Percentiles rank a stretch among this genome's conserved stretches.
Evolutionary conservation across 2,329 filamentous ascomycete genomes (phyloP).

Genomic region (Fusarium fujikuroi): DNA sequence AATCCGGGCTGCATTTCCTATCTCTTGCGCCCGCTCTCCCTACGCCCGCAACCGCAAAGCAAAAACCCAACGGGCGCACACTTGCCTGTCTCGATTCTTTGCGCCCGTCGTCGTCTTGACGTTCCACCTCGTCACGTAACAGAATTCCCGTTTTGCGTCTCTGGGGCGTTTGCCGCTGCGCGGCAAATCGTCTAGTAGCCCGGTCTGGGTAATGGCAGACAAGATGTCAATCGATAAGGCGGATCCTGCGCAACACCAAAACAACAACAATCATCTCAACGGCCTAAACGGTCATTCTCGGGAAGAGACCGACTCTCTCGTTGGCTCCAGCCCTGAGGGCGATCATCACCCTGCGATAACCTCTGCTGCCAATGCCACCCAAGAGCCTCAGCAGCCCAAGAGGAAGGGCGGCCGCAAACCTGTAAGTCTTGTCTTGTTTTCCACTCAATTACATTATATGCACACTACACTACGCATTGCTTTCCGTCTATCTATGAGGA

Average conservation of each 20-base stretch:
- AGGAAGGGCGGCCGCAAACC: slow-evolving; percentile 98
- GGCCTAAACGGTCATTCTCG: slow-evolving; percentile 53
- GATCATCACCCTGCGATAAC: slow-evolving; percentile 55
- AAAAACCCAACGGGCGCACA: slow-evolving; percentile 51
- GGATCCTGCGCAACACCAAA: slow-evolving; percentile 44
- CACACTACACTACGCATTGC: background rate
- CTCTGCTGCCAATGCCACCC: slow-evolving; percentile 50
- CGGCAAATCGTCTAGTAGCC: slow-evolving; percentile 50
- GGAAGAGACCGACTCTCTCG: slow-evolving; percentile 71
- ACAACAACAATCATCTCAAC: slow-evolving; percentile 48
- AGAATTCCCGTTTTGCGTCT: slow-evolving; percentile 49
- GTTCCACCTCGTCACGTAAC: slow-evolving; percentile 49
- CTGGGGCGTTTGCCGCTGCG: slow-evolving; percentile 52
- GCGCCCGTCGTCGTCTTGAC: slow-evolving; percentile 47
- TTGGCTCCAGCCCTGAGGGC: slow-evolving; percentile 69
- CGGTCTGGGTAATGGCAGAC: slow-evolving; percentile 65
- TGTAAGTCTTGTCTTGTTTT: slow-evolving; percentile 67
- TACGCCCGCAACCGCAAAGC: slow-evolving; percentile 52
- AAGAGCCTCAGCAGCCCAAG: slow-evolving; percentile 78
- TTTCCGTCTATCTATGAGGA: background rate
- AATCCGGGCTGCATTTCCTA: slow-evolving; percentile 42
- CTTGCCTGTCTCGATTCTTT: slow-evolving; percentile 43
- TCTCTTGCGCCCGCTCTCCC: slow-evolving; percentile 50
- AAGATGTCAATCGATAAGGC: slow-evolving; percentile 74
- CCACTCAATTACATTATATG: slow-evolving; percentile 3